Evolutionary conservation across 805 yeast species (phyloP).

Genomic region (Komagataella phaffii): DNA sequence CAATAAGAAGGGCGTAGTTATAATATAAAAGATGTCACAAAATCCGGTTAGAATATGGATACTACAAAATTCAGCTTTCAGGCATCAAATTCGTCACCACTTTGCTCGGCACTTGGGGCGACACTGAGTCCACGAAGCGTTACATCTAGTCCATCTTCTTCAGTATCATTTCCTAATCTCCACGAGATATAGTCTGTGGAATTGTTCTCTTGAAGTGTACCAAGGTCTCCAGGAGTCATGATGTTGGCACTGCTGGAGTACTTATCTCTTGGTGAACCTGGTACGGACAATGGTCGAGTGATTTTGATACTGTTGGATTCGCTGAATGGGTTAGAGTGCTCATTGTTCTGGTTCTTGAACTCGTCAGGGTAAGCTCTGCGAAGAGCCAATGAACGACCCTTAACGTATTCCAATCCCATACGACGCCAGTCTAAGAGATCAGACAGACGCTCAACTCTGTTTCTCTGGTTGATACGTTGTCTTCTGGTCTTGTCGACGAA

Average conservation of each 20-base stretch:
- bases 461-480: constrained; percentile 95
- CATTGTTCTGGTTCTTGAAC: constrained; percentile 27
- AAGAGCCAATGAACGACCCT: constrained; percentile 85
- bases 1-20: neutral
- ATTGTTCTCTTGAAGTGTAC: constrained; percentile 85
- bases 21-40: neutral
- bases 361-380: constrained; percentile 89
- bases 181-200: constrained; percentile 71
- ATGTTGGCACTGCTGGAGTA: constrained; percentile 37
- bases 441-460: constrained; percentile 87
- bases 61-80: neutral
- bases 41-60: neutral
- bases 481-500: constrained; percentile 84
- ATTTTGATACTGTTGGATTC: constrained; percentile 42
- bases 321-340: constrained; percentile 19
- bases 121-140: constrained; percentile 22
- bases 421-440: constrained; percentile 95
- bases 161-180: constrained; percentile 27
- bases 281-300: constrained; percentile 89
- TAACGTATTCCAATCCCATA: constrained; percentile 93
- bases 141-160: constrained; percentile 17
- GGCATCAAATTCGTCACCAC: neutral
- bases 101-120: constrained; percentile 16
- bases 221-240: constrained; percentile 97
- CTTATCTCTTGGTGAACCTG: constrained; percentile 83